Evolutionary conservation across 306 rosid genomes (phyloP).

Genomic region (Begonia loranthoides): DNA sequence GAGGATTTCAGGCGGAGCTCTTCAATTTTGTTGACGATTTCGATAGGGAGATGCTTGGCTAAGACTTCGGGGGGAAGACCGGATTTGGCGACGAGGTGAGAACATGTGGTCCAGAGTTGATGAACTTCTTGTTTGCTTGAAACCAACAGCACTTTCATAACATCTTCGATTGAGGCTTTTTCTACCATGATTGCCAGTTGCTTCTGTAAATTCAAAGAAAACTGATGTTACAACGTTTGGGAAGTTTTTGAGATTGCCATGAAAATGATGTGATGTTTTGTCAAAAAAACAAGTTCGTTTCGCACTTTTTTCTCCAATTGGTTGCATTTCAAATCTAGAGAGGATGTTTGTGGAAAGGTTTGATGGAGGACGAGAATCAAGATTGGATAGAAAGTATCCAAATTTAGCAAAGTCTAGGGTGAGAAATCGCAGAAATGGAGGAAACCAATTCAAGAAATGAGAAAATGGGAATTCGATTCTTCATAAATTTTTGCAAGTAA

Average conservation of each 20-base stretch:
- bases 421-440: too few relatives aligned
- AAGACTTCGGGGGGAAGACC: constrained; percentile 86
- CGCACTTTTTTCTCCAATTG: too few relatives aligned
- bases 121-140: constrained; percentile 99
- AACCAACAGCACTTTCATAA: constrained; percentile 91
- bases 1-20: constrained; percentile 88
- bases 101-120: constrained; percentile 89
- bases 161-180: constrained; percentile 95
- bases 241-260: too few relatives aligned
- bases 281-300: too few relatives aligned
- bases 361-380: constrained; percentile 29
- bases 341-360: constrained; percentile 30
- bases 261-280: too few relatives aligned
- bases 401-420: too few relatives aligned
- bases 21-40: constrained; percentile 69
- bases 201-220: constrained; percentile 30
- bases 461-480: too few relatives aligned
- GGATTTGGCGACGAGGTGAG: constrained; percentile 82
- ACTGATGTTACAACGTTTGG: too few relatives aligned
- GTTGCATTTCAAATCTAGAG: constrained; percentile 2
- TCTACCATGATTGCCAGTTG: constrained; percentile 97
- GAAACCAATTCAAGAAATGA: too few relatives aligned
- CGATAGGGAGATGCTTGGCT: constrained; percentile 84
- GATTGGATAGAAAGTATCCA: constrained; percentile 12
- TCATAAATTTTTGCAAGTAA: too few relatives aligned